Conservation (phyloP, 139 green algal genomes). For the Medakamo hakoo region DNA sequence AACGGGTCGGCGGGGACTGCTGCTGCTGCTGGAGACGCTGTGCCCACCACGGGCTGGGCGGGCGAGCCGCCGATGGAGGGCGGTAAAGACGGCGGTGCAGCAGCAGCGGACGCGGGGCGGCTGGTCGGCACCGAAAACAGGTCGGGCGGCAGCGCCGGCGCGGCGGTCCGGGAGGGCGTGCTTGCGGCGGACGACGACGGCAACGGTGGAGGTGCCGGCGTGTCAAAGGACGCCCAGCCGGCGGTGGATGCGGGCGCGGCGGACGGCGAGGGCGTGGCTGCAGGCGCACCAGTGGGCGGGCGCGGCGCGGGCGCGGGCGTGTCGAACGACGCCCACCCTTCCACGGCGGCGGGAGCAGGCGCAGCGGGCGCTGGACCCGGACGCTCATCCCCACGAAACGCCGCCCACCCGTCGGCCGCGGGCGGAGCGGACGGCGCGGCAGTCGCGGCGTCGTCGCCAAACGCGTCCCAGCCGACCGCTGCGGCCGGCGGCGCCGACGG, state of each 20-base stretch:
- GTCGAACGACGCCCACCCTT: conserved; percentile 8
- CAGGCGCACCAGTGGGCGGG: too few species aligned
- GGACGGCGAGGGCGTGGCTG: background rate
- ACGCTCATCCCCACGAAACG: background rate
- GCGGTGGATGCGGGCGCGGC: background rate
- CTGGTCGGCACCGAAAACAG: background rate
- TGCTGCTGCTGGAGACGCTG: background rate
- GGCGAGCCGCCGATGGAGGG: background rate
- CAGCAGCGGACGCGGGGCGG: background rate
- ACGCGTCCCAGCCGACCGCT: conserved; percentile 4
- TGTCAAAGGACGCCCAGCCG: background rate
- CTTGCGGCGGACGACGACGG: background rate
- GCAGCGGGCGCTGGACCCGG: background rate
- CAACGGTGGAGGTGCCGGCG: background rate
- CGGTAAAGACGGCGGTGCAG: background rate
- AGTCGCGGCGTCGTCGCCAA: conserved; percentile 1
- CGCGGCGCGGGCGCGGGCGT: background rate
- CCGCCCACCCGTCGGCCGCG: background rate
- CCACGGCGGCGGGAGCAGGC: background rate
- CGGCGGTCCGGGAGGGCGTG: background rate
- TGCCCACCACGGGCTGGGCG: background rate
- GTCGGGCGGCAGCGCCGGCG: conserved; percentile 2
- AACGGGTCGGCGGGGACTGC: conserved; percentile 3
- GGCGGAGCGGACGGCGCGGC: too few species aligned
- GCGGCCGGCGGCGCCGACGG: conserved; percentile 5